A percentile compares a stretch with the other conserved stretches of the same genome.
Conservation (phyloP, 106 monocot genomes). For the Acorus gramineus region DNA sequence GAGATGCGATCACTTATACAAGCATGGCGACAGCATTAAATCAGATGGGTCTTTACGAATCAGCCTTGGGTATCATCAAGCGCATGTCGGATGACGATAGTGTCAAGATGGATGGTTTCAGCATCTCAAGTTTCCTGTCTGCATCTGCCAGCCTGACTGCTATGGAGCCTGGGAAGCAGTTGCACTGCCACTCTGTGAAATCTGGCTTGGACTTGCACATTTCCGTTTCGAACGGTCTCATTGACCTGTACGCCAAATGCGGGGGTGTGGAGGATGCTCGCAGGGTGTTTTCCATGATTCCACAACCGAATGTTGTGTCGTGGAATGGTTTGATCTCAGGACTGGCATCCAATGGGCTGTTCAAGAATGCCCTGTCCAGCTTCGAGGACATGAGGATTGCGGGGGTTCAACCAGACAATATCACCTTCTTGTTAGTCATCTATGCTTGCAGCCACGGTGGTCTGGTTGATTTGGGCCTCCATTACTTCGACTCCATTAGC, state of each 20-base stretch:
- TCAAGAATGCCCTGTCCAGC: constrained; percentile 44
- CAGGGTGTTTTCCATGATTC: constrained; percentile 28
- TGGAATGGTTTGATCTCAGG: constrained; percentile 76
- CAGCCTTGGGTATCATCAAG: constrained; percentile 32
- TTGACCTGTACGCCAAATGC: constrained; percentile 84
- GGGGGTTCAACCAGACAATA: constrained; percentile 34
- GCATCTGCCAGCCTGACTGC: constrained; percentile 46
- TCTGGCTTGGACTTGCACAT: constrained; percentile 27
- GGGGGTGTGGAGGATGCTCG: constrained; percentile 42
- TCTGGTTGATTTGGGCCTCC: constrained; percentile 55
- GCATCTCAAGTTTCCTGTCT: constrained; percentile 61
- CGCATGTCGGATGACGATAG: constrained; percentile 29
- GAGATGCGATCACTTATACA: constrained; percentile 62
- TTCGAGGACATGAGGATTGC: constrained; percentile 72
- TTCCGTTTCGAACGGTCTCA: constrained; percentile 70
- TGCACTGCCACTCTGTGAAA: constrained; percentile 61
- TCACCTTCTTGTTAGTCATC: constrained; percentile 59
- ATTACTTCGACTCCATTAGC: constrained; percentile 63
- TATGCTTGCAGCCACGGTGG: constrained; percentile 69
- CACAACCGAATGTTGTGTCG: constrained; percentile 67
- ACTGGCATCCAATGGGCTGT: constrained; percentile 44
- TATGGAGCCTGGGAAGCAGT: constrained; percentile 43
- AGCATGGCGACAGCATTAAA: constrained; percentile 61
- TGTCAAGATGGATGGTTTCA: constrained; percentile 41
- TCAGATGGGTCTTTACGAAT: constrained; percentile 34